phyloP scores from a whole-genome alignment of 164 flowering plant species.

The Euptelea pleiosperma region DNA sequence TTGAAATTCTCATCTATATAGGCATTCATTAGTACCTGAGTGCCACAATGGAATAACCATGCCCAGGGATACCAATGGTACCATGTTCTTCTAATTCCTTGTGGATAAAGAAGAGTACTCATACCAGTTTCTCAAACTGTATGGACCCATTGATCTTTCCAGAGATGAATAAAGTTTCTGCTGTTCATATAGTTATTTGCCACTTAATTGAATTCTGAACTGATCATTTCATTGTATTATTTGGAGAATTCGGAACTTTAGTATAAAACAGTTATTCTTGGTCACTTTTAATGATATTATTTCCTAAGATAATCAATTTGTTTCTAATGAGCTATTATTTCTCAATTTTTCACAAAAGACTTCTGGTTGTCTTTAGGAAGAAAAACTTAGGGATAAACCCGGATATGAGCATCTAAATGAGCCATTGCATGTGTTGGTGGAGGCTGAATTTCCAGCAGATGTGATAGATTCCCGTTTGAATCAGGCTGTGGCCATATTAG shows the following conservation, averaged over 20 bases:
- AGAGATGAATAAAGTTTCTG: no score
- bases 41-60: background rate
- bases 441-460: conserved; percentile 80
- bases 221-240: no score
- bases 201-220: no score
- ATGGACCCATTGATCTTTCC: no score
- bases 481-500: conserved; percentile 60
- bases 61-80: background rate
- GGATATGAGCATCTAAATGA: conserved; percentile 91
- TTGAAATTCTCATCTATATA: background rate
- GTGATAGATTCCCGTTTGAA: conserved; percentile 59
- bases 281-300: no score
- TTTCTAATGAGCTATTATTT: background rate
- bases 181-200: no score
- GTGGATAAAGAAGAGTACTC: background rate
- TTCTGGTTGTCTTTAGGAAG: conserved; percentile 48
- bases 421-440: conserved; percentile 71
- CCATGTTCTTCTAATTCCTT: conserved; percentile 7
- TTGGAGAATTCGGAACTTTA: no score
- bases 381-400: conserved; percentile 69
- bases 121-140: background rate
- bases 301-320: background rate
- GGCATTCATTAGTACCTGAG: no score
- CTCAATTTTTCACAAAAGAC: background rate
- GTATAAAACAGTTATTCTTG: no score